These are phyloP conservation scores for Ensete glaucum DNA, from an alignment of 176 grass and related monocot species.

Conservation along the genomic window DNA sequence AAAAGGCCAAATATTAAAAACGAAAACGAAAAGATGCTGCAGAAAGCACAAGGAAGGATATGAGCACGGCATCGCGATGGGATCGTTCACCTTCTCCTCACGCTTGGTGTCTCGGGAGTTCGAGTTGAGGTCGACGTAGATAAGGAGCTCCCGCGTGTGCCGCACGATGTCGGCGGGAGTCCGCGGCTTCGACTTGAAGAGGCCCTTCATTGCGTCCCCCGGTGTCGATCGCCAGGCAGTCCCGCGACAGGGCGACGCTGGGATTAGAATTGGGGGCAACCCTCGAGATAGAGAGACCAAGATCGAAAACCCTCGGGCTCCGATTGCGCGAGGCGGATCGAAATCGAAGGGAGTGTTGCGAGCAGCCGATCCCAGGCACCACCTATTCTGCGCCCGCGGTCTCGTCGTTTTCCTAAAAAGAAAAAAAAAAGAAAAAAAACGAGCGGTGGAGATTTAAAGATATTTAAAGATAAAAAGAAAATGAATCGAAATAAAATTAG, in stretches of 20 bases:
- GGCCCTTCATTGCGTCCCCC: constrained; percentile 50
- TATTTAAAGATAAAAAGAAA: not conserved
- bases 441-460: not conserved
- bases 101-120: constrained; percentile 49
- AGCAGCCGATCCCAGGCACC: not conserved
- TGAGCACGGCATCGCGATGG: not conserved
- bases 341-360: not conserved
- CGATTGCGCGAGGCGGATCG: not conserved
- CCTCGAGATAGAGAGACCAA: not conserved
- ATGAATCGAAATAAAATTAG: not conserved
- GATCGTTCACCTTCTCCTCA: constrained; percentile 68
- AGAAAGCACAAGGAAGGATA: not conserved
- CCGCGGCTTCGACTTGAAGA: constrained; percentile 93
- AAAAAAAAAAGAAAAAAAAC: not conserved
- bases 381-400: too few relatives aligned
- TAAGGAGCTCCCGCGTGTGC: constrained; percentile 69
- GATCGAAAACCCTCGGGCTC: not conserved
- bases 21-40: not conserved
- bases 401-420: not conserved
- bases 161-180: constrained; percentile 70
- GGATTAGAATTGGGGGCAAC: not conserved
- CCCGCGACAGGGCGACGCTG: not conserved
- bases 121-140: constrained; percentile 50
- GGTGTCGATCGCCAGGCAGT: not conserved
- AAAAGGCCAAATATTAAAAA: not conserved